A percentile compares a stretch with the other conserved stretches of the same genome.
phyloP scores from a whole-genome alignment of 2,329 filamentous ascomycete genomes.

The Xylaria sp. region DNA sequence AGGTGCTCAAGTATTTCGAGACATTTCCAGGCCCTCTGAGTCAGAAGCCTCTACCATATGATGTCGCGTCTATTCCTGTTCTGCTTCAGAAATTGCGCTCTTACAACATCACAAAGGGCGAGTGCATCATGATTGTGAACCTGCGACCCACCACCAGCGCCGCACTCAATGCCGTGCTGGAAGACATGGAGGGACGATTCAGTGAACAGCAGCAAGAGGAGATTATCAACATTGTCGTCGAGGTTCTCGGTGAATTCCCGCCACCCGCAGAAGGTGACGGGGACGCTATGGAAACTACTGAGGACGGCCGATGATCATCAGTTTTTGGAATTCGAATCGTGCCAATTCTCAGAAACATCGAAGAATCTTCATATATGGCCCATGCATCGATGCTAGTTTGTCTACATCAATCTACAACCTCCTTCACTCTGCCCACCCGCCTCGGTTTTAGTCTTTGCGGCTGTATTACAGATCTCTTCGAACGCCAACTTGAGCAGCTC shows the following conservation, averaged over 20 bases:
- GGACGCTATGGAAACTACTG: constrained; percentile 53
- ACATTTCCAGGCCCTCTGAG: constrained; percentile 66
- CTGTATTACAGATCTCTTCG: constrained; percentile 69
- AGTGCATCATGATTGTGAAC: constrained; percentile 75
- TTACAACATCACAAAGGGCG: constrained; percentile 73
- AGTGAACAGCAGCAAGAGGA: constrained; percentile 66
- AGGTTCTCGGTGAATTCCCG: constrained; percentile 66
- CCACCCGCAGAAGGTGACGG: constrained; percentile 49
- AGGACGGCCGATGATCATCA: constrained; percentile 33
- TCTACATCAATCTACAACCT: constrained; percentile 54
- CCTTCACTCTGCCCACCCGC: constrained; percentile 65
- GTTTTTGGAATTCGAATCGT: neutral
- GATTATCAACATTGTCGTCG: constrained; percentile 65
- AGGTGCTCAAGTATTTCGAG: constrained; percentile 71
- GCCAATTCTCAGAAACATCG: neutral
- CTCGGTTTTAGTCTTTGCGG: constrained; percentile 58
- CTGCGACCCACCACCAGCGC: constrained; percentile 67
- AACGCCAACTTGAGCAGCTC: constrained; percentile 67
- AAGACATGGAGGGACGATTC: constrained; percentile 72
- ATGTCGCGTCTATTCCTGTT: constrained; percentile 59
- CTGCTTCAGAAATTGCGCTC: constrained; percentile 66
- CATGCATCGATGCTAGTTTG: neutral
- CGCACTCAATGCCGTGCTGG: constrained; percentile 70
- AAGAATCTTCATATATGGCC: neutral
- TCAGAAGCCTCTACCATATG: constrained; percentile 64